Evolutionary conservation across 805 yeast genomes (phyloP).

Genomic region (Starmerella apis): DNA sequence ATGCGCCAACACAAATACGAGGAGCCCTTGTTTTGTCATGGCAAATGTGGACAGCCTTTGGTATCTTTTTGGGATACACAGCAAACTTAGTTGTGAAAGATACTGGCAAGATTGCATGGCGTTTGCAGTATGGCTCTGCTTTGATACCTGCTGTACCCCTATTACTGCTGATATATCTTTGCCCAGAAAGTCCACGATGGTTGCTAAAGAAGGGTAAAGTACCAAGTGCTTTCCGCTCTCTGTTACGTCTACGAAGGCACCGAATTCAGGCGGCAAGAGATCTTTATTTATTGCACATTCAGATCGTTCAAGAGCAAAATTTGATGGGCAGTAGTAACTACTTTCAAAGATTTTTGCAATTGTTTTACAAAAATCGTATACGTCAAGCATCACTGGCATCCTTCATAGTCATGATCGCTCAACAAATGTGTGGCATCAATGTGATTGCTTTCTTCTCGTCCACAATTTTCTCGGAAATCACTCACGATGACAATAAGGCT

Average conservation of each 20-base stretch:
- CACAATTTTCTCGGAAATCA: conserved; percentile 48
- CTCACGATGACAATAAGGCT: conserved; percentile 32
- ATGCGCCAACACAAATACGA: conserved; percentile 48
- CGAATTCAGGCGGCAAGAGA: conserved; percentile 55
- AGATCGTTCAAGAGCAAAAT: conserved; percentile 36
- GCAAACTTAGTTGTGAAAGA: conserved; percentile 13
- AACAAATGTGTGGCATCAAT: conserved; percentile 83
- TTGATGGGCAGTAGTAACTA: conserved; percentile 39
- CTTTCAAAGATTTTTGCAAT: conserved; percentile 19
- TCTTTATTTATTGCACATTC: conserved; percentile 48
- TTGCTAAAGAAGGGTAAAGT: conserved; percentile 45
- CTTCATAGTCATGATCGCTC: conserved; percentile 78
- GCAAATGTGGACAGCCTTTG: conserved; percentile 70
- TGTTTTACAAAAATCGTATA: conserved; percentile 41
- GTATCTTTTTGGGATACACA: conserved; percentile 53
- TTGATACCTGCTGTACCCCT: conserved; percentile 38
- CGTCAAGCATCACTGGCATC: conserved; percentile 75
- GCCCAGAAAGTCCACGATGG: conserved; percentile 45
- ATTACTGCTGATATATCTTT: not conserved
- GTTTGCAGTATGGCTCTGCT: conserved; percentile 46
- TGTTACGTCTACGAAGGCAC: conserved; percentile 39
- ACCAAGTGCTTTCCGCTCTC: conserved; percentile 41
- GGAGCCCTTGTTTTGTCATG: conserved; percentile 62
- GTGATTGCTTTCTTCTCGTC: conserved; percentile 81
- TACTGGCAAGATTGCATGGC: conserved; percentile 44